Conservation (phyloP, 768 basidiomycete genomes). For the Tulasnella sp. region DNA sequence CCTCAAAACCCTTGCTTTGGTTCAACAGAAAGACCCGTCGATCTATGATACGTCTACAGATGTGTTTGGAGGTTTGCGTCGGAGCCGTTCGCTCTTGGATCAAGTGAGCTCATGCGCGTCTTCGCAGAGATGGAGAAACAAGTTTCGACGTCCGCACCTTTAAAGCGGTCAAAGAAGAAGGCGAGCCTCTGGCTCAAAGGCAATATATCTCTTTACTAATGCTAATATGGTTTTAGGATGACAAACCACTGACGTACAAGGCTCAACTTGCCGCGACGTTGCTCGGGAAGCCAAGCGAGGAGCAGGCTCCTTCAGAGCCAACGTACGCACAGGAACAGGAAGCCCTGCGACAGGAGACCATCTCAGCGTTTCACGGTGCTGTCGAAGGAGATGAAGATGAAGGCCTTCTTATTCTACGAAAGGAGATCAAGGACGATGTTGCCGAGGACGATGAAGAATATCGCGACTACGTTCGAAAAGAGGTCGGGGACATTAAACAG, state of each 20-base stretch:
- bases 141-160: constrained; percentile 18
- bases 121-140: constrained; percentile 58
- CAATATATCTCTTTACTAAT: background rate
- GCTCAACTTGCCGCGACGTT: constrained; percentile 56
- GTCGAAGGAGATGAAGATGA: constrained; percentile 30
- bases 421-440: constrained; percentile 65
- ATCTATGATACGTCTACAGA: constrained; percentile 65
- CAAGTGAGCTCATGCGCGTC: background rate
- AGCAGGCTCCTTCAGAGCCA: constrained; percentile 32
- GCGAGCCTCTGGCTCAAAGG: constrained; percentile 23
- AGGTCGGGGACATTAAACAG: constrained; percentile 62
- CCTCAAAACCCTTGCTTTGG: constrained; percentile 75
- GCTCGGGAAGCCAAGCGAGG: constrained; percentile 31
- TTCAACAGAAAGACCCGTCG: constrained; percentile 66
- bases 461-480: constrained; percentile 62
- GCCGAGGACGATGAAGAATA: constrained; percentile 81
- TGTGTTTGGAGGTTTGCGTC: constrained; percentile 61
- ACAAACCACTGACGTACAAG: constrained; percentile 64
- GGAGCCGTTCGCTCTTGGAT: background rate
- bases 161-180: constrained; percentile 36
- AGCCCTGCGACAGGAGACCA: constrained; percentile 66
- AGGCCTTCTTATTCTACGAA: constrained; percentile 59
- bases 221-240: constrained; percentile 11
- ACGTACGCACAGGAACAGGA: constrained; percentile 75
- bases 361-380: constrained; percentile 62